Evolutionary conservation across 345 rosid genomes (phyloP), one percentile per base, ranked within the genome.

Genomic region (Dipteronia sinensis): DNA sequence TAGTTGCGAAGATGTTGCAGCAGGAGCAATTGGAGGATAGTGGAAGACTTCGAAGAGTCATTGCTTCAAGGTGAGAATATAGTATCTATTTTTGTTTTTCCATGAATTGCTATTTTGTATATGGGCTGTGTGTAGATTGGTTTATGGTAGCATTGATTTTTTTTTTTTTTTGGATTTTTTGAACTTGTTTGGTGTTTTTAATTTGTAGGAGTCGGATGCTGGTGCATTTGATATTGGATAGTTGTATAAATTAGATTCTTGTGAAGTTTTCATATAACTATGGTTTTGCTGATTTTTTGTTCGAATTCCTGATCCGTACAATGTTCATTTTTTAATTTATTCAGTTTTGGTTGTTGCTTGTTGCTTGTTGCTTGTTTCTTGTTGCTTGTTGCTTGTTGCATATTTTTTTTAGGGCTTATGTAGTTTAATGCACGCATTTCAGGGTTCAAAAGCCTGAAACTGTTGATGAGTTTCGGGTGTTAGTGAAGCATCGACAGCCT

Each of bases 21-120:
- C 86, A 92, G 87, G 89, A 90, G 81, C 99, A 97, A 90, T 88
- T 86, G 8, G 97, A 93, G 82, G 98, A 93, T 16, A 93, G 92
- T 82, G 99, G 98, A 15, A 78, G 99, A 64, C 84, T 86, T 80
- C 87, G 92, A 74, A 89, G 91, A 85, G 84, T 67, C 44, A 72
- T 97, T 73, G 94, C 98, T 75, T 94, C 95, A 4, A 90, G 97
- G 99, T 94, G 38, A 9, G 3, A 20, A 5, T 8, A 29, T 7
- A 11, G 53, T 20, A 23, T 64, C 47, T 47, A 11, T 2, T 6
- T 71, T 34, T 29, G 19, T 16, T 27, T 65, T 72, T 65, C 31
- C 8, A 13, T 8, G 27, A 51, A 22, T 19, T 44, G 20, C 23
- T 9, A 23, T 17, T 15, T 22, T n/a, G 19, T 20, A 66, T 71